Percentiles rank a stretch among this genome's conserved stretches.
Conservation (phyloP, 441 rosid species). For the Biscutella laevigata region DNA sequence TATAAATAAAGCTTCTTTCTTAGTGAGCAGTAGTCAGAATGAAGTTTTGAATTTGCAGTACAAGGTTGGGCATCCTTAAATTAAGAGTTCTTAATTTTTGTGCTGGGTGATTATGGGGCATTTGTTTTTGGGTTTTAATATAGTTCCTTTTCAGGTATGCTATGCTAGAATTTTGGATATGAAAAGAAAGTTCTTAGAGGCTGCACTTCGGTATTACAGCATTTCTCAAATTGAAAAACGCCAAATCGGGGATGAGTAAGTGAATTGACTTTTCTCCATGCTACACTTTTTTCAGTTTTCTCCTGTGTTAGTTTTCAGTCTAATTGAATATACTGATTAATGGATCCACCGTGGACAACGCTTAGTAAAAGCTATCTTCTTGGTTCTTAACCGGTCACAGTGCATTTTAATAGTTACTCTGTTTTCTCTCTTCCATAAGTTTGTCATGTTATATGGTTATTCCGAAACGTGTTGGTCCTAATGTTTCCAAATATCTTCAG, state of each 20-base stretch:
- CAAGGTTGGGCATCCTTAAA: slow-evolving; percentile 44
- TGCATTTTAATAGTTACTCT: background rate
- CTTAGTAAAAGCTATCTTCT: background rate
- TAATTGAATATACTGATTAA: background rate
- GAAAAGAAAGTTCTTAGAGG: slow-evolving; percentile 95
- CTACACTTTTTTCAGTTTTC: background rate
- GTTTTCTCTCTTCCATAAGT: background rate
- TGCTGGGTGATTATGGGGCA: slow-evolving; percentile 1
- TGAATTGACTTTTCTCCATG: slow-evolving; percentile 10
- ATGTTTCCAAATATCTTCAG: slow-evolving; percentile 27
- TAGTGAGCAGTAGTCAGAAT: slow-evolving; percentile 91
- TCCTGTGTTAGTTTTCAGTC: background rate
- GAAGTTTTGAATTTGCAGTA: slow-evolving; percentile 87
- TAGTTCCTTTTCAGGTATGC: slow-evolving; percentile 49
- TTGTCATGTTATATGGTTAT: background rate
- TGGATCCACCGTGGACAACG: background rate
- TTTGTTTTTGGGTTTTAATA: background rate
- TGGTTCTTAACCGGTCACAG: background rate
- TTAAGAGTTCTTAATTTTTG: background rate
- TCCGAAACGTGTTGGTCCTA: background rate
- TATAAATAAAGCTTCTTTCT: slow-evolving; percentile 93
- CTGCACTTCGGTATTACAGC: slow-evolving; percentile 88
- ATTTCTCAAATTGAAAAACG: slow-evolving; percentile 97
- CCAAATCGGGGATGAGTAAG: slow-evolving; percentile 90
- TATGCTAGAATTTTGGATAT: slow-evolving; percentile 98